Evolutionary conservation across 345 rosid genomes (phyloP), one percentile per base, ranked within the genome.

Genomic region (Eucalyptus marginata): DNA sequence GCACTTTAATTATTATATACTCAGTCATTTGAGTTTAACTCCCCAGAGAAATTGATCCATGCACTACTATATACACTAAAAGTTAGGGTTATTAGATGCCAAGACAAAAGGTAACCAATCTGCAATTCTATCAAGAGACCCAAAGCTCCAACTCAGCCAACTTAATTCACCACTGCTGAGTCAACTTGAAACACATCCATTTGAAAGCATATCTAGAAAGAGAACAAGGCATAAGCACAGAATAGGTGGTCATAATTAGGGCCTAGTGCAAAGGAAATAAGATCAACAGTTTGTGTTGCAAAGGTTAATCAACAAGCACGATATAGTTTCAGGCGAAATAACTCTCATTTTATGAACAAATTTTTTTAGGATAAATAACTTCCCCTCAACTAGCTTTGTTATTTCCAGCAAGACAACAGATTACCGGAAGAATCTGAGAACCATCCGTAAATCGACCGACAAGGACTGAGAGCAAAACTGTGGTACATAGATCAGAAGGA

Each of bases 381-480:
- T 76, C 47, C 25, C 27, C 27, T 40, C 84, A 76, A 76, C 27
- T 76, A 40, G 84, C 36, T 64, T 64, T 76, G 8, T 76, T 40
- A 40, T 40, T 76, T 76, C 5, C 47, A 20, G 84, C 84, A 40
- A 40, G 25, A 76, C 47, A 76, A 22, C 47, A 76, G 29, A 40
- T 40, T 20, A 40, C 83, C 0, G 3, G 24, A 71, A 40, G 83
- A 76, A 76, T 76, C 46, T 76, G 25, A 36, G 27, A 36, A 40
- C 47, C 47, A 76, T 76, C 83, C 3, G 0, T 76, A 20, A 49
- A 49, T n/a, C 0, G 33, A 85, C 47, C 2, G 0, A 27, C 76
- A 87, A 22, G 71, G 17, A 87, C 31, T 36, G 49, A 40, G 79
- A 54, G 62, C 47, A 59, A 56, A 20, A 52, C n/a, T 44, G n/a